phyloP scores from a whole-genome alignment of 371 early-diverging fungal species.

The Catenaria anguillulae region DNA sequence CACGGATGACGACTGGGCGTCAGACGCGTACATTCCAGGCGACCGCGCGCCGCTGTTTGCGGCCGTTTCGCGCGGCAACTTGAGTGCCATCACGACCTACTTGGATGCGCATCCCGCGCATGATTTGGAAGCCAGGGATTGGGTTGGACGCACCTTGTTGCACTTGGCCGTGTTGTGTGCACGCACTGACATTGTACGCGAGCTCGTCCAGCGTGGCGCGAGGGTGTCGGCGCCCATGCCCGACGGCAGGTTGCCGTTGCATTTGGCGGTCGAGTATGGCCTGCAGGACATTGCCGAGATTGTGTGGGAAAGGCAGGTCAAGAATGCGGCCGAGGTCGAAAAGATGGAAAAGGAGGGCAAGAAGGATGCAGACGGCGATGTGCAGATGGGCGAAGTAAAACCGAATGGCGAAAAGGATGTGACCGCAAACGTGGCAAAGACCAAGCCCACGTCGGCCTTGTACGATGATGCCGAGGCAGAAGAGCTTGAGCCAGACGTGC shows the following conservation, averaged over 20 bases:
- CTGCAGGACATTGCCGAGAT: not conserved
- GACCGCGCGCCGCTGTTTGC: not conserved
- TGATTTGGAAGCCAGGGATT: not conserved
- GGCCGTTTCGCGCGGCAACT: not conserved
- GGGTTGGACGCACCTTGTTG: not conserved
- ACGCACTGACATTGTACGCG: not conserved
- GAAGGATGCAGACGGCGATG: not conserved
- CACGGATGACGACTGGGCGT: not conserved
- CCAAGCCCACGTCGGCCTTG: too few relatives aligned
- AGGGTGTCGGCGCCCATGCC: not conserved
- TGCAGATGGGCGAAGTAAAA: too few relatives aligned
- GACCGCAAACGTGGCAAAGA: constrained; percentile 6
- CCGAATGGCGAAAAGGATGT: too few relatives aligned
- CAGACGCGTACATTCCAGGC: not conserved
- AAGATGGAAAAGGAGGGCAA: not conserved
- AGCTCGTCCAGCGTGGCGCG: not conserved
- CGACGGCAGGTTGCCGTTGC: not conserved
- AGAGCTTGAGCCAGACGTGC: not conserved
- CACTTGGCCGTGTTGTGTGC: not conserved
- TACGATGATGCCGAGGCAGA: not conserved
- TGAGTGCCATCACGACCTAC: not conserved
- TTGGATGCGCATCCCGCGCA: not conserved
- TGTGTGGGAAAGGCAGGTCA: not conserved
- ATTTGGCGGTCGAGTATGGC: not conserved
- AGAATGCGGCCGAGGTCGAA: not conserved